These are phyloP conservation scores for Populus tomentosa DNA, from an alignment of 441 rosid species.

Conservation along the genomic window DNA sequence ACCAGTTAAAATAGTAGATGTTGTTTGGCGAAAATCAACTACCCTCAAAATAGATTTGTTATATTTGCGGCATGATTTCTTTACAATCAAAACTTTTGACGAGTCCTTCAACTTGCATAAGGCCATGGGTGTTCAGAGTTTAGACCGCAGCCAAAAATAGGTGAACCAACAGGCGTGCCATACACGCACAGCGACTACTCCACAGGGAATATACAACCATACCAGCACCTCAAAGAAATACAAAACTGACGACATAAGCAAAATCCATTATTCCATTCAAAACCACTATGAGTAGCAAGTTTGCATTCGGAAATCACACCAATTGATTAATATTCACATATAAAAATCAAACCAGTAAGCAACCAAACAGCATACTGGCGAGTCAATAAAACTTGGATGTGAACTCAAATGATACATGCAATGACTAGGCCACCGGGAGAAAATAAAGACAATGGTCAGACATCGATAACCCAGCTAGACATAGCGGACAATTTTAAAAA, in stretches of 20 bases:
- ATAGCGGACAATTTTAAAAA: conserved; percentile 3
- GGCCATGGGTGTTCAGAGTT: neutral
- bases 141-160: neutral
- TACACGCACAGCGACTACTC: neutral
- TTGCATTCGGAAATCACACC: conserved; percentile 21
- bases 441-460: conserved; percentile 15
- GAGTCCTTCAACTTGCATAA: neutral
- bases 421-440: conserved; percentile 9
- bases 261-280: conserved; percentile 16
- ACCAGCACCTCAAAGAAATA: neutral
- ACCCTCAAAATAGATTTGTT: neutral
- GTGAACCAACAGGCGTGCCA: neutral
- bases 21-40: neutral
- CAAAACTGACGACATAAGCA: neutral
- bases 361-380: conserved; percentile 10
- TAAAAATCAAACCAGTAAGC: conserved; percentile 22
- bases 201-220: neutral
- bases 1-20: neutral
- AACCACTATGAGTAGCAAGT: conserved; percentile 18
- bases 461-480: conserved; percentile 17
- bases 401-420: conserved; percentile 11
- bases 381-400: conserved; percentile 5
- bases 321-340: conserved; percentile 24
- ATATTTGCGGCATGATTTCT: neutral
- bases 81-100: neutral